These are phyloP conservation scores for Ricinus communis DNA, from an alignment of 345 rosid species.

Conservation along the genomic window DNA sequence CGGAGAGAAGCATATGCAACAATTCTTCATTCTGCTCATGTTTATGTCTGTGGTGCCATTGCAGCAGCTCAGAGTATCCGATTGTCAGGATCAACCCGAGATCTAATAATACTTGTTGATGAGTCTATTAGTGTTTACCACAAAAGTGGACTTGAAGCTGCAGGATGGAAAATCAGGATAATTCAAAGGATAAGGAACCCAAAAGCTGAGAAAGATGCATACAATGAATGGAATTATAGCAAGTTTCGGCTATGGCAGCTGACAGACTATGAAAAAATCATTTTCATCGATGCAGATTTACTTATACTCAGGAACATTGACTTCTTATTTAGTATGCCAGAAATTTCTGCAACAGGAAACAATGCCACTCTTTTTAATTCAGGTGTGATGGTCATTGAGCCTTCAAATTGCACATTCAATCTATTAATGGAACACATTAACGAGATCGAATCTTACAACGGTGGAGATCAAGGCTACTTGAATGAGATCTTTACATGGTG, in stretches of 20 bases:
- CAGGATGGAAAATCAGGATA: constrained; percentile 83
- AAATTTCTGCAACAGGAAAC: constrained; percentile 70
- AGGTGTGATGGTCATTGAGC: constrained; percentile 38
- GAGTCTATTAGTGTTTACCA: constrained; percentile 65
- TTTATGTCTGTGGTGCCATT: constrained; percentile 90
- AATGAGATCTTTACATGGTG: constrained; percentile 39
- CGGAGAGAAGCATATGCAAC: constrained; percentile 72
- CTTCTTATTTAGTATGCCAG: constrained; percentile 85
- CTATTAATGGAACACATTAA: constrained; percentile 34
- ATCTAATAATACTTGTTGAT: constrained; percentile 85
- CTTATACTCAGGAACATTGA: constrained; percentile 82
- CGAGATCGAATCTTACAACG: constrained; percentile 37
- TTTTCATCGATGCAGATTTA: constrained; percentile 87
- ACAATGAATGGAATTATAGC: constrained; percentile 93
- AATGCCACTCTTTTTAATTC: constrained; percentile 34
- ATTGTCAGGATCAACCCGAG: constrained; percentile 81
- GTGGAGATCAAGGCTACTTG: constrained; percentile 37
- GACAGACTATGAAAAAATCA: constrained; percentile 78
- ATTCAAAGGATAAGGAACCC: constrained; percentile 86
- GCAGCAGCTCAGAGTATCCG: constrained; percentile 86
- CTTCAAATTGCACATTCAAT: constrained; percentile 36
- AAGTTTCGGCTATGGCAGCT: constrained; percentile 94
- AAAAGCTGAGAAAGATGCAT: constrained; percentile 69
- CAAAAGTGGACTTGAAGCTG: constrained; percentile 69
- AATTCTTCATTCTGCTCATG: constrained; percentile 83